phyloP scores from a whole-genome alignment of 2,329 filamentous ascomycete species.

The Didymella exigua region DNA sequence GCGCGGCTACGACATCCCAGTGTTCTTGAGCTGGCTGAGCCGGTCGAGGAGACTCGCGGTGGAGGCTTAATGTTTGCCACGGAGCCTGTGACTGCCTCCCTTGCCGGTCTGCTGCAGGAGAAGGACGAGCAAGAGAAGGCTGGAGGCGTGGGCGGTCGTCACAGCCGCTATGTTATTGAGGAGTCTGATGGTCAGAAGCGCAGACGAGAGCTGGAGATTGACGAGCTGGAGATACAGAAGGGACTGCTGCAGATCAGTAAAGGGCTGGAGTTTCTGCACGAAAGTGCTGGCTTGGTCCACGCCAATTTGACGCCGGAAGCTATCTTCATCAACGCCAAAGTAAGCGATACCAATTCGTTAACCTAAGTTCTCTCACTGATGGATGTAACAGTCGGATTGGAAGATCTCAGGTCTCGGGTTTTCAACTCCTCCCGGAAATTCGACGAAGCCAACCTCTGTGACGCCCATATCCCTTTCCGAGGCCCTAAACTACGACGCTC shows the following conservation, averaged over 20 bases:
- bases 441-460: constrained; percentile 75
- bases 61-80: constrained; percentile 96
- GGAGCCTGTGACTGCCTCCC: constrained; percentile 86
- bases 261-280: constrained; percentile 91
- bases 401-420: constrained; percentile 96
- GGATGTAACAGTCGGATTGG: constrained; percentile 77
- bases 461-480: constrained; percentile 82
- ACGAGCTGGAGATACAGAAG: constrained; percentile 97
- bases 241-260: constrained; percentile 91
- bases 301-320: constrained; percentile 93
- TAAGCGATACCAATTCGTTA: constrained; percentile 47
- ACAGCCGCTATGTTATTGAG: constrained; percentile 81
- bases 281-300: constrained; percentile 92
- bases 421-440: constrained; percentile 78
- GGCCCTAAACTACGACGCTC: constrained; percentile 81
- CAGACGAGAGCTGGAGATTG: constrained; percentile 85
- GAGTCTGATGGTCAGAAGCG: constrained; percentile 72
- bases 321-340: constrained; percentile 92
- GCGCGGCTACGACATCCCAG: constrained; percentile 89
- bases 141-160: constrained; percentile 70
- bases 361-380: constrained; percentile 34
- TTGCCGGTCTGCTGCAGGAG: constrained; percentile 79
- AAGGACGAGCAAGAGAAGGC: constrained; percentile 85
- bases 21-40: constrained; percentile 89
- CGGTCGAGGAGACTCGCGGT: constrained; percentile 89